A percentile compares a stretch with the other conserved stretches of the same genome.
Conservation (phyloP, 176 grass and related monocot genomes). For the Calamus simplicifolius region DNA sequence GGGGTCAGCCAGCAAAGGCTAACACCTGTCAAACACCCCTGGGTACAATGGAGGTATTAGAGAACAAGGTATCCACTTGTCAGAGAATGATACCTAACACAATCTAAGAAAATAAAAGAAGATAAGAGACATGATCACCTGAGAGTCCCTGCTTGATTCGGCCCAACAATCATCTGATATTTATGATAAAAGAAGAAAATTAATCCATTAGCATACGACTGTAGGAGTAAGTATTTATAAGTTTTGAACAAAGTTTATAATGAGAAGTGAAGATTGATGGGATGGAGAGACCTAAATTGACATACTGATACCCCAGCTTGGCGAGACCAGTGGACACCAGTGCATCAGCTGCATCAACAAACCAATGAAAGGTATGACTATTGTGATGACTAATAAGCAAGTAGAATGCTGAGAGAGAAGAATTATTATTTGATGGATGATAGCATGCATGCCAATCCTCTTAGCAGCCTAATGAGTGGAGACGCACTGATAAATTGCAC, state of each 20-base stretch:
- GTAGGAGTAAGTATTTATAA: too few species aligned
- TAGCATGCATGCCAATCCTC: too few species aligned
- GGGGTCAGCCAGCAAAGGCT: too few species aligned
- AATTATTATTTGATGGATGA: too few species aligned
- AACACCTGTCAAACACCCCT: too few species aligned
- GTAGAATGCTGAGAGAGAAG: too few species aligned
- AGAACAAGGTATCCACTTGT: not conserved
- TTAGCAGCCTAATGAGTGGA: too few species aligned
- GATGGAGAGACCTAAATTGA: conserved; percentile 62
- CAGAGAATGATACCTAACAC: not conserved
- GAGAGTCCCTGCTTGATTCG: conserved; percentile 59
- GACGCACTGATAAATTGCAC: too few species aligned
- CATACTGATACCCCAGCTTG: conserved; percentile 62
- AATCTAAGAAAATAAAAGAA: not conserved
- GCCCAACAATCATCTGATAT: conserved; percentile 98
- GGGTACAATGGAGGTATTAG: not conserved
- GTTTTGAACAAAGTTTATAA: too few species aligned
- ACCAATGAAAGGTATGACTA: not conserved
- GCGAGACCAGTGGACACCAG: conserved; percentile 70
- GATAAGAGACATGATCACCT: conserved; percentile 26
- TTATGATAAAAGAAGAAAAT: not conserved
- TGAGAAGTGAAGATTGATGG: conserved; percentile 1
- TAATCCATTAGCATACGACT: too few species aligned
- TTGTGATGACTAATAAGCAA: too few species aligned
- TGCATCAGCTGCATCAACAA: conserved; percentile 72